Evolutionary conservation across 1,284 basidiomycete genomes (phyloP).

Genomic region (Leccinum pachyderme): DNA sequence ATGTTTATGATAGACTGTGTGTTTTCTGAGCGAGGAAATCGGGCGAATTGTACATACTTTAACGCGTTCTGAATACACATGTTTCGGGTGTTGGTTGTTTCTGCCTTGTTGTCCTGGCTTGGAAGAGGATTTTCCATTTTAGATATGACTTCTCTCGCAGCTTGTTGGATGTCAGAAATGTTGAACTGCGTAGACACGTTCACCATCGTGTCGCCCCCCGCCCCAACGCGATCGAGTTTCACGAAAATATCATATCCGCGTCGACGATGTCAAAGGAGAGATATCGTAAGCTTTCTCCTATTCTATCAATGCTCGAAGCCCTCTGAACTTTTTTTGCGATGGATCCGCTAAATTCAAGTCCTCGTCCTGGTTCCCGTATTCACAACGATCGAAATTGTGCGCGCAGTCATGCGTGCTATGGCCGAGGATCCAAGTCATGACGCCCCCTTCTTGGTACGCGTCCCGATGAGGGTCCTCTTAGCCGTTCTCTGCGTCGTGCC

Average conservation of each 20-base stretch:
- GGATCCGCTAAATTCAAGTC: background rate
- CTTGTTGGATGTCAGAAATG: background rate
- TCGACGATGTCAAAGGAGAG: too few species aligned
- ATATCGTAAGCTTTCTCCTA: too few species aligned
- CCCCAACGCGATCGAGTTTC: background rate
- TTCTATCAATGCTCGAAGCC: too few species aligned
- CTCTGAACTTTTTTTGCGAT: too few species aligned
- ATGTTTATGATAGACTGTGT: conserved; percentile 24
- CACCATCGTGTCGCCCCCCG: background rate
- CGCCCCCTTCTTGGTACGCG: conserved; percentile 2
- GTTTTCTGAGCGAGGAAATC: conserved; percentile 2
- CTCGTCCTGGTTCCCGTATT: conserved; percentile 16
- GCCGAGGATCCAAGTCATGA: conserved; percentile 7
- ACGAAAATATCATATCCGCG: background rate
- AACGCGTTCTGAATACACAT: background rate
- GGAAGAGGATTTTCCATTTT: conserved; percentile 7
- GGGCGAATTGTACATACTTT: conserved; percentile 11
- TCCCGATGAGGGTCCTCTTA: conserved; percentile 2
- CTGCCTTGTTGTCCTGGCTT: background rate
- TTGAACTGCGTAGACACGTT: background rate
- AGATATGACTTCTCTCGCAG: conserved; percentile 1
- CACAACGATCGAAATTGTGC: conserved; percentile 9
- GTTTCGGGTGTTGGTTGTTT: background rate
- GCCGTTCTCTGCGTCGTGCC: conserved; percentile 1
- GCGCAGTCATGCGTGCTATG: background rate